Evolutionary conservation across 495 filamentous ascomycete genomes (phyloP), one percentile per base, ranked within the genome.

Genomic region (Hypoxylon crocopeplum): DNA sequence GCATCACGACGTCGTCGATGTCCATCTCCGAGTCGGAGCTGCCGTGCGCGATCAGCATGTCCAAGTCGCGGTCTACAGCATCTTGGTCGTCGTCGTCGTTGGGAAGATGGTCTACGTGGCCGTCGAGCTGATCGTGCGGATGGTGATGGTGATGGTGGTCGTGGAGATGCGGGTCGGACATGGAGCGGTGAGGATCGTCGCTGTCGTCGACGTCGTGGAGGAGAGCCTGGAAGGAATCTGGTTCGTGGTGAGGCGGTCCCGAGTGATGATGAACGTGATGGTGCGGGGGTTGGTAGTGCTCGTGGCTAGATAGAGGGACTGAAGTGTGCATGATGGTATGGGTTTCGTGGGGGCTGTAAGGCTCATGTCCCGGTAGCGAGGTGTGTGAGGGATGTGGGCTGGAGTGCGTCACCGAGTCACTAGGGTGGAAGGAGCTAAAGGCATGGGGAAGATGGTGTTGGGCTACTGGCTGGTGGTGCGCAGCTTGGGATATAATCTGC

Each of bases 11-110:
- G 19, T 55, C 58, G 45, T 68, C 32, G 29, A 67, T 45, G 36
- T 67, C 64, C 60, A 67, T 69, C 20, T 64, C 59, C 12, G 70
- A 68, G 38, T 70, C 70, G 24, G 59, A 68, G 12, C 66, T 59
- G 21, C 53, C 56, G 37, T 70, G 66, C 32, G 80, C 78, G 47
- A 83, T 79, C 21, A 84, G 50, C 81, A 83, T 82, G 48, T 81
- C 79, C 39, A 84, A 57, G 59, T 82, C 80, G 27, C 70, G 70
- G 49, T 82, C 72, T 29, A 77, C 72, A 1, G 75, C 77, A 3
- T 70, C 79, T 25, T 68, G 59, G 13, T 75, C 75, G 12, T 66
- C 62, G 17, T 54, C 32, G 7, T 48, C 52, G 30, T 58, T 34
- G 17, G 24, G 24, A 3, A 8, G 24, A 3, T 3, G 8, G 24